These are phyloP conservation scores for Choiromyces venosus DNA, from an alignment of 495 filamentous ascomycete genomes.

Conservation along the genomic window DNA sequence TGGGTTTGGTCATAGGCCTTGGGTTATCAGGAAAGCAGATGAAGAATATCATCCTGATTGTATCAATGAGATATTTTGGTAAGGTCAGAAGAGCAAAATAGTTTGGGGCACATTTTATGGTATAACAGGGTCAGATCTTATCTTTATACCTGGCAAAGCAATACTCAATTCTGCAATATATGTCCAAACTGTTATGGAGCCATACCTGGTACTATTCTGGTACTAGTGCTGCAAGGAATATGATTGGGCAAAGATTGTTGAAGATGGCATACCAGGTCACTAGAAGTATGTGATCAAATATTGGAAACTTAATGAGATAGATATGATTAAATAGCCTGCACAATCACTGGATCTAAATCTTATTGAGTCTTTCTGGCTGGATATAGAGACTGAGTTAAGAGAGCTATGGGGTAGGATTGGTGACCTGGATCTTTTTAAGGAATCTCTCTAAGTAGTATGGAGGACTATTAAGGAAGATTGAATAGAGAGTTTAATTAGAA, in stretches of 20 bases:
- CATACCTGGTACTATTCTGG: constrained; percentile 21
- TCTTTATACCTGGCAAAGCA: constrained; percentile 13
- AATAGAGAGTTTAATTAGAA: constrained; percentile 7
- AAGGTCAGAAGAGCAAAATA: constrained; percentile 10
- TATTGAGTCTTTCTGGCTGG: constrained; percentile 13
- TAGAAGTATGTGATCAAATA: too few species aligned
- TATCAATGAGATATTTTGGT: constrained; percentile 14
- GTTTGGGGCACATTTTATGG: constrained; percentile 21
- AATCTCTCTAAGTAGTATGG: constrained; percentile 2
- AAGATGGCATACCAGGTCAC: constrained; percentile 22
- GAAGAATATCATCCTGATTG: constrained; percentile 21
- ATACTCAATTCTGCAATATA: constrained; percentile 20
- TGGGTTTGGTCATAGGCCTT: constrained; percentile 5
- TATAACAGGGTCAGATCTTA: constrained; percentile 17
- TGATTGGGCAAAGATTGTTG: constrained; percentile 7
- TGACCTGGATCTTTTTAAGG: neutral
- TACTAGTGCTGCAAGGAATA: constrained; percentile 13
- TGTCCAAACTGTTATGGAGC: constrained; percentile 4
- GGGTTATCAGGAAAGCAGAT: constrained; percentile 11
- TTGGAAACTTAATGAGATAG: constrained; percentile 7
- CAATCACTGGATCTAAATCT: constrained; percentile 26
- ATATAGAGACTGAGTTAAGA: constrained; percentile 14
- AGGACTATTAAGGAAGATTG: neutral
- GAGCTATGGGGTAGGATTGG: constrained; percentile 8
- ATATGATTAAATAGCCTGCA: constrained; percentile 6